These are phyloP conservation scores for Russula sp. DNA, from an alignment of 768 basidiomycete genomes.

Conservation along the genomic window DNA sequence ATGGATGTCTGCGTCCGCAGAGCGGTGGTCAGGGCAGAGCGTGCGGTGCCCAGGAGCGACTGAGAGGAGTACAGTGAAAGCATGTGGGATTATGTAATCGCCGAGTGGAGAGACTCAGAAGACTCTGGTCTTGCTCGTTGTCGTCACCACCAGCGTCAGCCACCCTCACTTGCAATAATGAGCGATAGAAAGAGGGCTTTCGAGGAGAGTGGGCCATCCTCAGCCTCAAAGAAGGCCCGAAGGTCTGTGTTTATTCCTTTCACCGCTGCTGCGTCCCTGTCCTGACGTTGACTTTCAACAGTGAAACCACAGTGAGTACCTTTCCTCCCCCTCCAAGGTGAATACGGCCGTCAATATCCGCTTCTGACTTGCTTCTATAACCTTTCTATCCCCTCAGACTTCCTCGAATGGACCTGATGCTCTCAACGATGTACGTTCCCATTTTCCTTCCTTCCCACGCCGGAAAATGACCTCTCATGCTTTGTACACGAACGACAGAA, in stretches of 20 bases:
- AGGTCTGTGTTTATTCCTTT: conserved; percentile 41
- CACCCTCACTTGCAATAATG: conserved; percentile 3
- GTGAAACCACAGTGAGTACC: conserved; percentile 65
- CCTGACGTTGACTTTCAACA: conserved; percentile 31
- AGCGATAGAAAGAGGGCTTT: conserved; percentile 21
- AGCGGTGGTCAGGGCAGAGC: conserved; percentile 24
- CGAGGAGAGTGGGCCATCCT: conserved; percentile 15
- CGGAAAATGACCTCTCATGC: conserved; percentile 3
- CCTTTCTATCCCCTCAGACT: conserved; percentile 49
- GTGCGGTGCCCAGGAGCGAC: conserved; percentile 27
- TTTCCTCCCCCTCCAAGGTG: conserved; percentile 52
- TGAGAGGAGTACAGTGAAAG: conserved; percentile 29
- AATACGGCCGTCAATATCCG: conserved; percentile 48
- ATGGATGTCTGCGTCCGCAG: conserved; percentile 3
- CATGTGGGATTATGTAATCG: conserved; percentile 28
- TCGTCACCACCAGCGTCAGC: background rate
- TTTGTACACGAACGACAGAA: conserved; percentile 22
- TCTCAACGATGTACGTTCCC: background rate
- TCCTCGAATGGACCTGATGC: conserved; percentile 39
- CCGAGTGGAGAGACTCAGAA: no score
- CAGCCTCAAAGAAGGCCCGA: conserved; percentile 34
- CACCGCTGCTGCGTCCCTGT: conserved; percentile 1
- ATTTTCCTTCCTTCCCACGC: background rate
- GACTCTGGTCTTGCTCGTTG: background rate
- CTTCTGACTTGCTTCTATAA: conserved; percentile 67